Base-by-base conservation (phyloP, 768 basidiomycete genomes). In the Lentinula detonsa region DNA sequence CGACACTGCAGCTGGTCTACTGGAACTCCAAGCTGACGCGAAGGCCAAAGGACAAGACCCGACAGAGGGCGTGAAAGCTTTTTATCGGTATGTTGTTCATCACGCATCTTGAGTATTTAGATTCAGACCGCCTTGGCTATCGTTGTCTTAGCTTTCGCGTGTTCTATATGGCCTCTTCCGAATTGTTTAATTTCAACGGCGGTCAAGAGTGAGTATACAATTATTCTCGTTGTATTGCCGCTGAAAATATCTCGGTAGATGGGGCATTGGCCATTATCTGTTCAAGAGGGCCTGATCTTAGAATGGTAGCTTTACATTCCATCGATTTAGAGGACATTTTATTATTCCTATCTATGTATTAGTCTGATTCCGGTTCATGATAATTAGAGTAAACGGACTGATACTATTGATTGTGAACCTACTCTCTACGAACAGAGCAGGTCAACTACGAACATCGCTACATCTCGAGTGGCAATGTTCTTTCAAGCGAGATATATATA, bases 111-210 rank as follows among this genome's bases (percentile, higher is more conserved):
- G 28, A 28, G 28, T 28, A 28, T 28, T 28, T 28, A 28, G 28
- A 28, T 31, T 61, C 35, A 10, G 4, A 11, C 28, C 37, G 49
- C 50, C 6, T 39, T 37, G 37, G 45, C 37, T 60, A 5, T 21
- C 35, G 16, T 35, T 21, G 31, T 23, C 28, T 46, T 16, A 84
- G 85, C 62, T 88, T 87, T 69, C 75, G 87, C 15, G 84, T 88
- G 9, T 90, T 90, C 71, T 89, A 86, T 67, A 78, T 89, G 70
- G 85, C 87, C 9, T 87, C 85, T 65, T 83, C 85, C 1, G 88
- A 89, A 68, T 74, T 89, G 53, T 91, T 89, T 68, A 82, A 74
- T 9, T 73, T 85, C 70, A 78, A 87, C 64, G 68, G 69, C 4
- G 87, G 88, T 9, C 77, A 88, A 69, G 81, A 84, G 78, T 89